Conservation (phyloP, 176 grass and related monocot species). For the Aechmea fasciata region DNA sequence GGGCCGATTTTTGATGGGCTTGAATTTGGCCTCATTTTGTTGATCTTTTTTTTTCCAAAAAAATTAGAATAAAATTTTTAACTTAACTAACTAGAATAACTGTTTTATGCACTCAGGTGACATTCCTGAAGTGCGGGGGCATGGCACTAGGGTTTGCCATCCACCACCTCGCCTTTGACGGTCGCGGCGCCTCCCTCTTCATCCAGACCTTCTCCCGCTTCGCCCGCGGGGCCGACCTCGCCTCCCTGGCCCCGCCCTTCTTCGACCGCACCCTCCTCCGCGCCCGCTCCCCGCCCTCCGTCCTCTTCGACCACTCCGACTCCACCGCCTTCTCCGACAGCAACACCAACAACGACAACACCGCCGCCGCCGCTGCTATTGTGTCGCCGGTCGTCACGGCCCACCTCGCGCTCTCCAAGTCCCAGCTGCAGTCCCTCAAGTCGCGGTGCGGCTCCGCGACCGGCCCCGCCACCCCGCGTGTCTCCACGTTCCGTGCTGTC, state of each 20-base stretch:
- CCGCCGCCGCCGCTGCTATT: background rate
- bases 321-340: background rate
- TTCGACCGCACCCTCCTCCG: slow-evolving; percentile 12
- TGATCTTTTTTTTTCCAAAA: background rate
- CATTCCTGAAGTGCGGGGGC: slow-evolving; percentile 21
- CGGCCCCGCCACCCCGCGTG: background rate
- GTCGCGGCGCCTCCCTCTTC: slow-evolving; percentile 1
- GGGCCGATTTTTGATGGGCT: no score
- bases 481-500: slow-evolving; percentile 4
- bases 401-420: background rate
- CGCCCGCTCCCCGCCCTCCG: slow-evolving; percentile 8
- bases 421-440: background rate
- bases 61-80: background rate
- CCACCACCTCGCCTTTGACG: slow-evolving; percentile 7
- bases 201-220: slow-evolving; percentile 18
- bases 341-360: background rate
- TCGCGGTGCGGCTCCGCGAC: background rate
- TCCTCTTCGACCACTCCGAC: slow-evolving; percentile 5
- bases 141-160: slow-evolving; percentile 1
- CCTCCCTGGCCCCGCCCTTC: background rate
- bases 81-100: background rate
- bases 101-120: slow-evolving; percentile 7
- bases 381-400: background rate
- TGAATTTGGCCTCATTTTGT: background rate
- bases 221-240: background rate